phyloP scores from a whole-genome alignment of 441 rosid species.

The Erysimum pusillum region DNA sequence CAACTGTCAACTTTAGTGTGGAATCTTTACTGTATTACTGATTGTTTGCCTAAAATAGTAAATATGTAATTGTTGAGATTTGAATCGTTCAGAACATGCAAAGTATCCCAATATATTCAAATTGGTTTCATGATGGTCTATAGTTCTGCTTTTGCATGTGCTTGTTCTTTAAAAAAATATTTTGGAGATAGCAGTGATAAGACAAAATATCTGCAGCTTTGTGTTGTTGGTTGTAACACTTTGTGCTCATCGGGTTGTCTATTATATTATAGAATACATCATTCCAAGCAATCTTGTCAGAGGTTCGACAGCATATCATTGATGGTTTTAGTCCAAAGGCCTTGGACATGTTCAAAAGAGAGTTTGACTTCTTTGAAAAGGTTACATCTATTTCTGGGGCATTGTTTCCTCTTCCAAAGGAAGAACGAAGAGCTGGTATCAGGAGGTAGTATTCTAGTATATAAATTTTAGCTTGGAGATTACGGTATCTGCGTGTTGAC shows the following conservation, averaged over 20 bases:
- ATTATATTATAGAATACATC: constrained; percentile 60
- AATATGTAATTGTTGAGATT: too few relatives aligned
- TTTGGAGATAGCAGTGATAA: too few relatives aligned
- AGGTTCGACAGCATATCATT: constrained; percentile 75
- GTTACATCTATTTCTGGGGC: constrained; percentile 86
- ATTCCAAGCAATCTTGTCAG: constrained; percentile 44
- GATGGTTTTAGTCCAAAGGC: constrained; percentile 80
- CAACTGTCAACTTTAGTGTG: background rate
- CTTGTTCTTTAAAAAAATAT: too few relatives aligned
- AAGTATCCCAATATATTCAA: too few relatives aligned
- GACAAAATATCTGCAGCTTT: background rate
- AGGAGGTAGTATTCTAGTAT: constrained; percentile 59
- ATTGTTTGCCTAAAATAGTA: too few relatives aligned
- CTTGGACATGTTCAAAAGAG: constrained; percentile 74
- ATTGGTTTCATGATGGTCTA: too few relatives aligned
- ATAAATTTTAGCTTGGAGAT: background rate
- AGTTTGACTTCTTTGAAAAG: constrained; percentile 89
- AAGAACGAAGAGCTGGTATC: constrained; percentile 90
- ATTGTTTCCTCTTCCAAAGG: constrained; percentile 76
- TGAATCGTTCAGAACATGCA: too few relatives aligned
- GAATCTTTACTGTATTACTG: background rate
- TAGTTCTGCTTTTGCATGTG: too few relatives aligned
- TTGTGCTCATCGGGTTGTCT: constrained; percentile 18
- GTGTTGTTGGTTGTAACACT: background rate
- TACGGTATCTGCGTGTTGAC: constrained; percentile 19